Percentiles rank a stretch among this genome's conserved stretches.
Conservation (phyloP, 75 land plant species). For the Pinus taeda region DNA sequence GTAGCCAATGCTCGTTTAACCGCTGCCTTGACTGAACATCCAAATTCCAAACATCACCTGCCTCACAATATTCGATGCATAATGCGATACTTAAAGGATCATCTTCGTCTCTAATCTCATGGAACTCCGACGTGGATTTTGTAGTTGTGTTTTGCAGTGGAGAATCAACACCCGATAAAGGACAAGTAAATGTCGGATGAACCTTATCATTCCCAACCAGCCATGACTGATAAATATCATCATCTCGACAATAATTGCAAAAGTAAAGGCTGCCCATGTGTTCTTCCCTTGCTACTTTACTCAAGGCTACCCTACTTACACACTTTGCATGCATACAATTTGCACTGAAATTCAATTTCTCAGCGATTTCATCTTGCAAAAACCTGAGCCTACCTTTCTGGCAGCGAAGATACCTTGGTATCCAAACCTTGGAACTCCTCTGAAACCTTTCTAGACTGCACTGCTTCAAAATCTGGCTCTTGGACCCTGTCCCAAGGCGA, state of each 20-base stretch:
- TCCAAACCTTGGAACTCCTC: slow-evolving; percentile 6
- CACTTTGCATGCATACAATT: slow-evolving; percentile 9
- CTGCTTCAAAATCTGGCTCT: slow-evolving; percentile 14
- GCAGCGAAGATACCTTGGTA: slow-evolving; percentile 4
- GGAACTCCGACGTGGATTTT: background rate
- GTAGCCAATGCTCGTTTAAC: slow-evolving; percentile 20
- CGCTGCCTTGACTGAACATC: background rate
- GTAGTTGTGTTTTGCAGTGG: no score
- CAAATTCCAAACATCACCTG: slow-evolving; percentile 28
- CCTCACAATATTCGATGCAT: slow-evolving; percentile 1
- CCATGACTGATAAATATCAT: slow-evolving; percentile 7
- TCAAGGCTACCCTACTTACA: slow-evolving; percentile 18
- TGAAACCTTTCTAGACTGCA: slow-evolving; percentile 18
- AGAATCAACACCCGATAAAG: background rate
- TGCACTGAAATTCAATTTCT: slow-evolving; percentile 7
- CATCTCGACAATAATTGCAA: background rate
- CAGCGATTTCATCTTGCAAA: slow-evolving; percentile 6
- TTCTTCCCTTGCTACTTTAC: slow-evolving; percentile 18
- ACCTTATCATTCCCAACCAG: slow-evolving; percentile 5
- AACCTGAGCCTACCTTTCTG: slow-evolving; percentile 2
- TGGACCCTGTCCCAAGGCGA: slow-evolving; percentile 26
- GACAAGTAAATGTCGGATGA: background rate
- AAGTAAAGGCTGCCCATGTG: slow-evolving; percentile 21
- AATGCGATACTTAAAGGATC: background rate
- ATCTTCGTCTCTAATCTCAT: slow-evolving; percentile 4